Evolutionary conservation across 2,329 filamentous ascomycete species (phyloP).

Genomic region (Curvularia spicifera): DNA sequence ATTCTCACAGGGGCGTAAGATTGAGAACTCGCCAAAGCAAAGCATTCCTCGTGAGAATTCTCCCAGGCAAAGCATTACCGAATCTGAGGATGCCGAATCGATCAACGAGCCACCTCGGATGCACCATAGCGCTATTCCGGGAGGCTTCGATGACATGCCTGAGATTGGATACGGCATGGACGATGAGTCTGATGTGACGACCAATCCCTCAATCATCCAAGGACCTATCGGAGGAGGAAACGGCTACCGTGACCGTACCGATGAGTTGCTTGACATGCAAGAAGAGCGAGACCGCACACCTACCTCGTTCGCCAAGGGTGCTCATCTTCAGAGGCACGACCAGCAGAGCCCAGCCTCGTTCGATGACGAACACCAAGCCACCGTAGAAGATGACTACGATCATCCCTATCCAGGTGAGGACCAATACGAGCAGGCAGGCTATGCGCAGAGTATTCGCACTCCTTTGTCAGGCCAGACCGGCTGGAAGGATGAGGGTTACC

Average conservation of each 20-base stretch:
- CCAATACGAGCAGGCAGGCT: constrained; percentile 42
- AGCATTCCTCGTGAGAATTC: constrained; percentile 59
- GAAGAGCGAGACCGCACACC: constrained; percentile 45
- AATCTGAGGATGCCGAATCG: constrained; percentile 48
- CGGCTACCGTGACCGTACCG: constrained; percentile 52
- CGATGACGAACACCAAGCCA: constrained; percentile 44
- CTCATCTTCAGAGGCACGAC: constrained; percentile 52
- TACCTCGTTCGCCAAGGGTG: constrained; percentile 40
- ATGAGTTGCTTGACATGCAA: constrained; percentile 41
- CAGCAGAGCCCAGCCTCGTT: constrained; percentile 36
- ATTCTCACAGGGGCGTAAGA: constrained; percentile 37
- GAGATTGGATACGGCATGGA: constrained; percentile 73
- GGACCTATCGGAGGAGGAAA: constrained; percentile 69
- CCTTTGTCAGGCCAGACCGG: constrained; percentile 60
- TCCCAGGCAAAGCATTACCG: constrained; percentile 61
- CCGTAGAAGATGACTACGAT: constrained; percentile 48
- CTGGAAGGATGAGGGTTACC: constrained; percentile 83
- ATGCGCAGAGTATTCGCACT: constrained; percentile 41
- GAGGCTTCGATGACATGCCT: constrained; percentile 69
- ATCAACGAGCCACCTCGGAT: constrained; percentile 59
- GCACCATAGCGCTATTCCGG: constrained; percentile 72
- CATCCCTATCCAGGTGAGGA: constrained; percentile 43
- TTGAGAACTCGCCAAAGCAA: constrained; percentile 60
- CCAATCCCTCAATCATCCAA: constrained; percentile 83
- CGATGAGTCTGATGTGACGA: constrained; percentile 70